Evolutionary conservation across 371 early-diverging fungal genomes (phyloP).

Genomic region (Haplosporangium sp.): DNA sequence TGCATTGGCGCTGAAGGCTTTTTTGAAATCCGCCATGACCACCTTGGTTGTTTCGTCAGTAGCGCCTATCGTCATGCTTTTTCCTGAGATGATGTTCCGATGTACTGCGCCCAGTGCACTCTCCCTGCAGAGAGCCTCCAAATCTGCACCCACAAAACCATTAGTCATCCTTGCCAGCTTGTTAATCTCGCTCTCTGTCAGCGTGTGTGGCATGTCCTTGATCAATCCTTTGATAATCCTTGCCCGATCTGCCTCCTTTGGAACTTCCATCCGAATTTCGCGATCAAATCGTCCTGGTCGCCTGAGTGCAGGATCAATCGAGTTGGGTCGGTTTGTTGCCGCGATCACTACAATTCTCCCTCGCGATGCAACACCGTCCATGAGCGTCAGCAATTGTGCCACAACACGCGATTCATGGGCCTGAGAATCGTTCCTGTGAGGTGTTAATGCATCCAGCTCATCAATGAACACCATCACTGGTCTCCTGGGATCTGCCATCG

Average conservation of each 20-base stretch:
- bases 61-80: neutral
- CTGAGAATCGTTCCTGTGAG: constrained; percentile 82
- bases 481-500: constrained; percentile 42
- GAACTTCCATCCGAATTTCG: constrained; percentile 89
- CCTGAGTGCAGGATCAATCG: constrained; percentile 97
- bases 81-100: constrained; percentile 52
- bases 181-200: constrained; percentile 42
- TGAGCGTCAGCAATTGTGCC: constrained; percentile 95
- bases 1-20: neutral
- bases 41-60: neutral
- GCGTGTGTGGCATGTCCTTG: constrained; percentile 63
- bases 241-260: constrained; percentile 69
- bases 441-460: constrained; percentile 97
- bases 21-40: constrained; percentile 2
- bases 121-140: constrained; percentile 76
- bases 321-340: constrained; percentile 99
- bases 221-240: constrained; percentile 71
- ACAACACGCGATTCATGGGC: constrained; percentile 92
- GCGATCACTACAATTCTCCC: constrained; percentile 89
- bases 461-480: constrained; percentile 98
- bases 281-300: constrained; percentile 98
- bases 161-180: constrained; percentile 85
- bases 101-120: constrained; percentile 79
- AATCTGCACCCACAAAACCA: constrained; percentile 68
- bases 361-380: constrained; percentile 91